A percentile compares a stretch with the other conserved stretches of the same genome.
Evolutionary conservation across 371 early-diverging fungal species (phyloP).

Genomic region (Dipsacomyces acuminosporus): DNA sequence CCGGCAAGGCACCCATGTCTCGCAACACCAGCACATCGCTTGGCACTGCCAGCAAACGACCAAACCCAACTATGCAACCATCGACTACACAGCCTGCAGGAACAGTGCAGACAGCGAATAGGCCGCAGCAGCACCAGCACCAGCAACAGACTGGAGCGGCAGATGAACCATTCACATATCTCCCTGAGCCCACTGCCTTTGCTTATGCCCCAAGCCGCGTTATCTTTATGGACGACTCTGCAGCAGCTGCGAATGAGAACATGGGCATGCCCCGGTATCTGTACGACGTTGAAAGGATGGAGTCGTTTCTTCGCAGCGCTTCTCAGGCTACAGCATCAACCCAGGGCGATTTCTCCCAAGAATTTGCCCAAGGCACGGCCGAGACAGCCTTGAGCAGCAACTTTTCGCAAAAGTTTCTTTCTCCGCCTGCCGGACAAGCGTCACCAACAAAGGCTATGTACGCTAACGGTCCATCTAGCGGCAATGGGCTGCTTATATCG

Average conservation of each 20-base stretch:
- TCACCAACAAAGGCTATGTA: no score
- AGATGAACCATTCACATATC: background rate
- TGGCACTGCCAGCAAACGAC: no score
- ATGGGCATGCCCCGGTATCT: slow-evolving; percentile 2
- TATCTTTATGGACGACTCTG: background rate
- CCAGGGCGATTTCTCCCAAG: background rate
- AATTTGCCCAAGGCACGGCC: background rate
- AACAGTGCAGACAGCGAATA: no score
- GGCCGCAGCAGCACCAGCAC: no score
- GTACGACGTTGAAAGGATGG: slow-evolving; percentile 6
- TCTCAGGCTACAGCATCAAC: background rate
- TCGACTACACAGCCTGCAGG: no score
- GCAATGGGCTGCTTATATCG: no score
- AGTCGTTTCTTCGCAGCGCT: background rate
- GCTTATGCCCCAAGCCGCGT: slow-evolving; percentile 1
- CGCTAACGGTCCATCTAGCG: no score
- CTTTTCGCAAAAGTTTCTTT: slow-evolving; percentile 5
- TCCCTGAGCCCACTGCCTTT: background rate
- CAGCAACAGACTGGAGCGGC: no score
- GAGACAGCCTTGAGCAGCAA: slow-evolving; percentile 4
- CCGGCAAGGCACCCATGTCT: no score
- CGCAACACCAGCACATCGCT: no score
- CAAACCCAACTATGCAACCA: no score
- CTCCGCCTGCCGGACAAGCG: background rate
- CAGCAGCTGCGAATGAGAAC: background rate